phyloP scores from a whole-genome alignment of 2,329 filamentous ascomycete genomes.

The Fusarium sororula region DNA sequence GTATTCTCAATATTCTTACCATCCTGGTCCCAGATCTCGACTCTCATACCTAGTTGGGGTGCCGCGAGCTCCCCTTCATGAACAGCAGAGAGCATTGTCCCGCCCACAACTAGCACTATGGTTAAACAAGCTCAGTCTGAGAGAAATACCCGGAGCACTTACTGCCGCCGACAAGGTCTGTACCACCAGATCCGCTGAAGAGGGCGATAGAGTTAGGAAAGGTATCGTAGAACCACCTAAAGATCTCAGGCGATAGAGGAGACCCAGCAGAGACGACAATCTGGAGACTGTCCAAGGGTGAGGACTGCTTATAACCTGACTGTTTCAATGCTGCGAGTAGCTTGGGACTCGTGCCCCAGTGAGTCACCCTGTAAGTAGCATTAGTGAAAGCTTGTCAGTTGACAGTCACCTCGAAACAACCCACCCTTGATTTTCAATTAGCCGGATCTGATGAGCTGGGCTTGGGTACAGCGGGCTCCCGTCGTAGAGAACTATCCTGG shows the following conservation, averaged over 20 bases:
- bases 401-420: accelerated
- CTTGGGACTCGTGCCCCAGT: background rate
- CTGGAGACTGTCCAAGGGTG: background rate
- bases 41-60: background rate
- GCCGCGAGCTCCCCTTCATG: background rate
- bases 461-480: background rate
- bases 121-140: background rate
- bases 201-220: background rate
- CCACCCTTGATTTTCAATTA: background rate
- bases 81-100: background rate
- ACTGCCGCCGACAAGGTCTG: background rate
- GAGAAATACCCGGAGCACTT: background rate
- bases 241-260: background rate
- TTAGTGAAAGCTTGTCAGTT: background rate
- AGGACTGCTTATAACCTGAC: background rate
- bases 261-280: background rate
- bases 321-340: background rate
- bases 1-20: background rate
- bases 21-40: background rate
- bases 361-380: background rate
- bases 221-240: background rate
- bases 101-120: background rate
- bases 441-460: background rate
- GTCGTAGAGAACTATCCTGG: background rate
- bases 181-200: background rate